A percentile compares a stretch with the other conserved stretches of the same genome.
Conservation (phyloP, 2,329 filamentous ascomycete genomes). For the Pseudocercospora fuligena region DNA sequence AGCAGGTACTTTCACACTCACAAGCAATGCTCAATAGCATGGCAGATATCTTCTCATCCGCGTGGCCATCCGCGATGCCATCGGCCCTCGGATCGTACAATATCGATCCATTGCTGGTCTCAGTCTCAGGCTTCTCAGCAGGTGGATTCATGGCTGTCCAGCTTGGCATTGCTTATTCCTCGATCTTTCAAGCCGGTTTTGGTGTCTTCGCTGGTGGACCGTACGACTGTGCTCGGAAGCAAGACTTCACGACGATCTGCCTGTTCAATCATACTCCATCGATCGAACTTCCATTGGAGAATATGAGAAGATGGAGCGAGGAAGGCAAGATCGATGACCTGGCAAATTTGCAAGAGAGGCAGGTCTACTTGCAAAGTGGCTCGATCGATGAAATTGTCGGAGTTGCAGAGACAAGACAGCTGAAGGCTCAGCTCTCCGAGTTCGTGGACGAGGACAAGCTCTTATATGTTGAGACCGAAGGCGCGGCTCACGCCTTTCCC, state of each 20-base stretch:
- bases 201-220: slow-evolving; percentile 20
- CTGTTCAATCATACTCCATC: slow-evolving; percentile 13
- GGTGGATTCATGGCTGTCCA: slow-evolving; percentile 24
- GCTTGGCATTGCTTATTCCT: slow-evolving; percentile 21
- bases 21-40: no score
- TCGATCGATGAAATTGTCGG: slow-evolving; percentile 10
- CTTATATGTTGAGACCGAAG: not conserved
- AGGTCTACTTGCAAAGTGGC: slow-evolving; percentile 10
- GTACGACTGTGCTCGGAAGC: slow-evolving; percentile 22
- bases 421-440: slow-evolving; percentile 9
- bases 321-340: slow-evolving; percentile 8
- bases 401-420: not conserved
- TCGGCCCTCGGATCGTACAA: not conserved
- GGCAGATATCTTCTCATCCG: no score
- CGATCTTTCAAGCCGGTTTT: slow-evolving; percentile 11
- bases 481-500: slow-evolving; percentile 21
- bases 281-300: slow-evolving; percentile 1
- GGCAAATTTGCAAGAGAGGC: not conserved
- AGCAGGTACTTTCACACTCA: not conserved
- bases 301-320: slow-evolving; percentile 13
- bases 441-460: slow-evolving; percentile 1
- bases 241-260: slow-evolving; percentile 14
- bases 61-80: no score
- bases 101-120: slow-evolving; percentile 15
- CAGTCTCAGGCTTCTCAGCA: slow-evolving; percentile 23